Percentiles rank a stretch among this genome's conserved stretches.
phyloP scores from a whole-genome alignment of 2,329 filamentous ascomycete species.

The Chrysosporium keratinophilum region DNA sequence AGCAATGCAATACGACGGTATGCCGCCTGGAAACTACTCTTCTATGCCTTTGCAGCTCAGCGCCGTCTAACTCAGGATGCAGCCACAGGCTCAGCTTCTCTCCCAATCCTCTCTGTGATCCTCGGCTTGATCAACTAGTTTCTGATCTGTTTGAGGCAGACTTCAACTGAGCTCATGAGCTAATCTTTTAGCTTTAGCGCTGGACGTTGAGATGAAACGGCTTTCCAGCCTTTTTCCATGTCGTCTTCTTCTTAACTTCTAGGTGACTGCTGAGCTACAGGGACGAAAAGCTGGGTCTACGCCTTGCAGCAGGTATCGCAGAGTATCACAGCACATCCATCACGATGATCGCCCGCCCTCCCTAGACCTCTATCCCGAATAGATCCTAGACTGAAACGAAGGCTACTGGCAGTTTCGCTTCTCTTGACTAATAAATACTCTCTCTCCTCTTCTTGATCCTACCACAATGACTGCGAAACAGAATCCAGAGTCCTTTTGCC shows the following conservation, averaged over 20 bases:
- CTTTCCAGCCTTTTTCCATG: background rate
- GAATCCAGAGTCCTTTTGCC: too few relatives aligned
- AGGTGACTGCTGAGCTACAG: too few relatives aligned
- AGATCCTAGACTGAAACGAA: slow-evolving; percentile 4
- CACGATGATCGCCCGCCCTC: background rate
- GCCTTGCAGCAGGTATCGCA: slow-evolving; percentile 3
- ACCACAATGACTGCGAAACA: background rate
- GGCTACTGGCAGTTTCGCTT: background rate
- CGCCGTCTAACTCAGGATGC: too few relatives aligned
- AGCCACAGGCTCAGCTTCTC: background rate
- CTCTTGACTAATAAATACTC: background rate
- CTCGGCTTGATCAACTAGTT: background rate
- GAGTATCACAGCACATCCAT: background rate
- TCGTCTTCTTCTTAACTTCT: too few relatives aligned
- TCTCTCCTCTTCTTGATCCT: background rate
- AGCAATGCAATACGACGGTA: background rate
- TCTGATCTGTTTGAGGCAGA: slow-evolving; percentile 3
- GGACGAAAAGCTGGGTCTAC: background rate
- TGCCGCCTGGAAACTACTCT: background rate
- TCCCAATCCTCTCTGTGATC: background rate
- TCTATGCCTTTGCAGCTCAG: too few relatives aligned
- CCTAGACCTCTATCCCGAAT: background rate
- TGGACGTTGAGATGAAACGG: slow-evolving; percentile 1
- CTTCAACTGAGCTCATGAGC: background rate
- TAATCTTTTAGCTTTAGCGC: background rate